These are phyloP conservation scores for Arabidopsis lyrata DNA, from an alignment of 441 rosid species.

Conservation along the genomic window DNA sequence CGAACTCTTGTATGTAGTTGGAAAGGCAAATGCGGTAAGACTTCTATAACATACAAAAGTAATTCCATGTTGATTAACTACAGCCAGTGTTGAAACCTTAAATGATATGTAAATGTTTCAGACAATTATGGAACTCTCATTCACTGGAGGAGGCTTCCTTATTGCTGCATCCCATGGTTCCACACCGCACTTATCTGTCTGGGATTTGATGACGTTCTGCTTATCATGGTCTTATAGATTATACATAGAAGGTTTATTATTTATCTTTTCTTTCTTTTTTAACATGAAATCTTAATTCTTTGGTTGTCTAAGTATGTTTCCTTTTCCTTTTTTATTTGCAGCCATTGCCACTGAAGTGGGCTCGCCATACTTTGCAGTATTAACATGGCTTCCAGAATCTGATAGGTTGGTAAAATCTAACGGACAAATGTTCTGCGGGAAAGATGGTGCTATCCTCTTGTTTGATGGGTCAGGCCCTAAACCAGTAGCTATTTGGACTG, in stretches of 20 bases:
- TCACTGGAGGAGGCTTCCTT: conserved; percentile 20
- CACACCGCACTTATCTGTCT: conserved; percentile 6
- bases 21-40: conserved; percentile 62
- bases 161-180: conserved; percentile 15
- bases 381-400: conserved; percentile 52
- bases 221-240: conserved; percentile 27
- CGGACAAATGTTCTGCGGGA: conserved; percentile 46
- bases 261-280: background rate
- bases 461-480: conserved; percentile 60
- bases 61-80: background rate
- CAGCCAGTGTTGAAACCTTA: background rate
- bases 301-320: background rate
- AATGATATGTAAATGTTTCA: conserved; percentile 6
- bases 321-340: conserved; percentile 42
- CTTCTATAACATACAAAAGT: background rate
- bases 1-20: conserved; percentile 71
- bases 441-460: conserved; percentile 65
- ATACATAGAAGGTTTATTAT: conserved; percentile 1
- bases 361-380: conserved; percentile 58
- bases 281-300: background rate
- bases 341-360: conserved; percentile 58
- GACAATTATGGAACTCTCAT: conserved; percentile 16
- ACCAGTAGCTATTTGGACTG: conserved; percentile 65
- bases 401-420: conserved; percentile 38
- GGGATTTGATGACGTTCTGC: conserved; percentile 8